Percentiles rank a stretch among this genome's conserved stretches.
Conservation (phyloP, 176 grass and related monocot species). For the Puya raimondii region DNA sequence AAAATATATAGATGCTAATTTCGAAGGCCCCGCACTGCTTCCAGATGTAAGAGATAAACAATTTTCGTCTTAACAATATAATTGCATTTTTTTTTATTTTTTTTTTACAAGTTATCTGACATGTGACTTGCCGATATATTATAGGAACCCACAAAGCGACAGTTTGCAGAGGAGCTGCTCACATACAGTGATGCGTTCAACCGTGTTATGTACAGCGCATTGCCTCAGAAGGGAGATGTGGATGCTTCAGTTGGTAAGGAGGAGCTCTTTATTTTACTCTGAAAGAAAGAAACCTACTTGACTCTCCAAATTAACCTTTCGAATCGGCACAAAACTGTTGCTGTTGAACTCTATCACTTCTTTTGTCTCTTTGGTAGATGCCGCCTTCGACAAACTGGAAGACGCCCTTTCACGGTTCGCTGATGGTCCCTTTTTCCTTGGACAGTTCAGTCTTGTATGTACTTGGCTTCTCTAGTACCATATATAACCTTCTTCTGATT, state of each 20-base stretch:
- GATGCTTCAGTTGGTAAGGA: constrained; percentile 7
- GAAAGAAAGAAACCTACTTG: neutral
- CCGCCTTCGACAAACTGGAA: constrained; percentile 29
- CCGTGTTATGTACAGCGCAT: neutral
- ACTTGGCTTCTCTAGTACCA: neutral
- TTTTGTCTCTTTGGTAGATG: neutral
- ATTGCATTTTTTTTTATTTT: neutral
- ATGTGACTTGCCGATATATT: constrained; percentile 1
- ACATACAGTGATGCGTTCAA: constrained; percentile 16
- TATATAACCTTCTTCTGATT: neutral
- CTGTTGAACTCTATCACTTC: neutral
- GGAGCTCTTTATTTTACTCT: neutral
- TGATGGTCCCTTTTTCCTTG: constrained; percentile 38
- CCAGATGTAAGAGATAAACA: constrained; percentile 20
- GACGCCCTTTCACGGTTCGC: constrained; percentile 23
- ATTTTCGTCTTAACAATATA: neutral
- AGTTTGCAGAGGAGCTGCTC: constrained; percentile 31
- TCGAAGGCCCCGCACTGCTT: constrained; percentile 27
- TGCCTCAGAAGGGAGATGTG: constrained; percentile 10
- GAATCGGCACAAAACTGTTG: constrained; percentile 1
- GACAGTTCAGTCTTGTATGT: constrained; percentile 28
- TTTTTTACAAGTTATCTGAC: neutral
- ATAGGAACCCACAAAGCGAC: constrained; percentile 27
- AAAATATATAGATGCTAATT: constrained; percentile 22
- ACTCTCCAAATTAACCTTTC: neutral